phyloP scores from a whole-genome alignment of 257 asterid genomes.

The Fraxinus excelsior region DNA sequence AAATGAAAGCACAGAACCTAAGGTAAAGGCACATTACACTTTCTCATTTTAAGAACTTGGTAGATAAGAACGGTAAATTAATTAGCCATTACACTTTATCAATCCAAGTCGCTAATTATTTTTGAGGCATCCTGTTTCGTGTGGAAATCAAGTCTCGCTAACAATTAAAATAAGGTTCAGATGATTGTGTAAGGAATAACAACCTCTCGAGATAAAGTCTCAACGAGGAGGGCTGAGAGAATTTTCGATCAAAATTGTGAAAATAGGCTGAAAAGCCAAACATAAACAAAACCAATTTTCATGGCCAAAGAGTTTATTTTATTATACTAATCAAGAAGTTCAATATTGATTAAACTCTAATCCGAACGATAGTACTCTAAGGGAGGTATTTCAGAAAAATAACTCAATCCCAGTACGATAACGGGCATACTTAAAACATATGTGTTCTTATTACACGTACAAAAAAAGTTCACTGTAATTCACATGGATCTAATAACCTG shows the following conservation, averaged over 20 bases:
- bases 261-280: background rate
- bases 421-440: background rate
- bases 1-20: background rate
- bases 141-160: no score
- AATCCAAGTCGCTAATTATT: background rate
- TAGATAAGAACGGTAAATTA: no score
- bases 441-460: background rate
- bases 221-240: background rate
- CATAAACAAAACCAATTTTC: background rate
- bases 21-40: background rate
- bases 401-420: background rate
- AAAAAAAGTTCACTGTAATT: background rate
- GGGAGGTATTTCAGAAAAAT: background rate
- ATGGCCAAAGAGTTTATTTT: background rate
- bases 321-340: background rate
- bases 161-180: no score
- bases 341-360: background rate
- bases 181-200: no score
- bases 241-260: background rate
- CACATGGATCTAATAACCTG: background rate
- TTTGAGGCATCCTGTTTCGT: background rate
- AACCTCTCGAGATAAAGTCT: no score
- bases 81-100: background rate
- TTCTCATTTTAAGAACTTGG: no score
- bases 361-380: background rate